Conservation (phyloP, 768 basidiomycete genomes). For the Auriscalpium vulgare region DNA sequence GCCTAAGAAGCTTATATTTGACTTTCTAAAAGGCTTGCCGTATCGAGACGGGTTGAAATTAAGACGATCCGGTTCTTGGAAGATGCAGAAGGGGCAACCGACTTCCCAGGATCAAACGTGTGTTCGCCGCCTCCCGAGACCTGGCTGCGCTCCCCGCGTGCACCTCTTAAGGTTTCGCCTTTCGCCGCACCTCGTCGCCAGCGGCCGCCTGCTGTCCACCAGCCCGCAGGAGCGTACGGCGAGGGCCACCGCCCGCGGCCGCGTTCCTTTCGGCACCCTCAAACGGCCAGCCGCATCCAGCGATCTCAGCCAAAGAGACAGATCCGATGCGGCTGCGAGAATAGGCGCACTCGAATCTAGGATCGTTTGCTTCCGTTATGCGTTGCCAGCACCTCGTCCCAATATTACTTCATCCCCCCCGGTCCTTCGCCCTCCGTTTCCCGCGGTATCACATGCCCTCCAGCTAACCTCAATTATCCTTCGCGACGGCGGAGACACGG, state of each 20-base stretch:
- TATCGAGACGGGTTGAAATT: constrained; percentile 15
- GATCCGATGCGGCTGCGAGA: neutral
- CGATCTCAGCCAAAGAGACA: neutral
- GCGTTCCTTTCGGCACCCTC: neutral
- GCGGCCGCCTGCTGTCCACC: too few species aligned
- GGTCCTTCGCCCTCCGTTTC: neutral
- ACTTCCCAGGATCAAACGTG: neutral
- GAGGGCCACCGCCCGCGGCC: neutral
- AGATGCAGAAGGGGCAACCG: constrained; percentile 7
- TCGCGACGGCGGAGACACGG: neutral
- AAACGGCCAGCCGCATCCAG: neutral
- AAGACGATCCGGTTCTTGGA: constrained; percentile 15
- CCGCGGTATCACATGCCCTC: neutral
- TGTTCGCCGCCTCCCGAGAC: neutral
- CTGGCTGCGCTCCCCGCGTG: neutral
- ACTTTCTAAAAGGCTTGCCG: constrained; percentile 15
- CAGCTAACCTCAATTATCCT: neutral
- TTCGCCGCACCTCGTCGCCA: too few species aligned
- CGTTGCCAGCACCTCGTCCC: neutral
- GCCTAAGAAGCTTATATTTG: constrained; percentile 19
- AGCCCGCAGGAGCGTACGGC: neutral
- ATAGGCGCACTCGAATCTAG: neutral
- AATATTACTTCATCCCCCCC: constrained; percentile 10
- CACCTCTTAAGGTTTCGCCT: neutral
- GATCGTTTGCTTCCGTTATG: constrained; percentile 7